Conservation (phyloP, 1,139 yeast species). For the Sugiyamaella paludigena region DNA sequence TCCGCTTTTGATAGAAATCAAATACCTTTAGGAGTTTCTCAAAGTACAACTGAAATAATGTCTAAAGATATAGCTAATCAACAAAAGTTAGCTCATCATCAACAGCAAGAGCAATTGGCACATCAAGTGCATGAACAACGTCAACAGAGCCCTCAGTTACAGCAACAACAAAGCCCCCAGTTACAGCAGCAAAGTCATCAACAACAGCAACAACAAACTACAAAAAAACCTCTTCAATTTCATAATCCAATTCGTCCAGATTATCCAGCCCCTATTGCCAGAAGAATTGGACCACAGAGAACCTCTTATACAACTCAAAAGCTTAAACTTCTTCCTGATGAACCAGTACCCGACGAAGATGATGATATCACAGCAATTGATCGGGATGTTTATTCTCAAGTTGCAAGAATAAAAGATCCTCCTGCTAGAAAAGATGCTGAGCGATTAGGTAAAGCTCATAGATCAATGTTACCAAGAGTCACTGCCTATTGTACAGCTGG, state of each 20-base stretch:
- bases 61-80: slow-evolving; percentile 10
- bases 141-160: background rate
- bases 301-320: slow-evolving; percentile 86
- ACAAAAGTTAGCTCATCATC: background rate
- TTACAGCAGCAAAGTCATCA: slow-evolving; percentile 5
- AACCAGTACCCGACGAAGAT: slow-evolving; percentile 48
- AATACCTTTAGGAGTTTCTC: slow-evolving; percentile 15
- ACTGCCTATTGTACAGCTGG: slow-evolving; percentile 97
- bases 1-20: slow-evolving; percentile 10
- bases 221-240: slow-evolving; percentile 1
- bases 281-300: slow-evolving; percentile 74
- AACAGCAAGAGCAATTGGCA: background rate
- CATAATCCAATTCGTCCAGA: slow-evolving; percentile 1
- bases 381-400: slow-evolving; percentile 74
- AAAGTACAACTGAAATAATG: slow-evolving; percentile 8
- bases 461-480: slow-evolving; percentile 65
- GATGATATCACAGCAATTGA: slow-evolving; percentile 39
- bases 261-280: slow-evolving; percentile 12
- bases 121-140: background rate
- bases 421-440: slow-evolving; percentile 95
- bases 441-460: slow-evolving; percentile 82
- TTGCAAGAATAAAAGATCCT: slow-evolving; percentile 79
- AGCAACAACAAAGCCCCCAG: background rate
- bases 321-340: slow-evolving; percentile 82
- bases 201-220: slow-evolving; percentile 5